These are phyloP conservation scores for Micractinium sp. DNA, from an alignment of 139 green algal genomes.

Conservation along the genomic window DNA sequence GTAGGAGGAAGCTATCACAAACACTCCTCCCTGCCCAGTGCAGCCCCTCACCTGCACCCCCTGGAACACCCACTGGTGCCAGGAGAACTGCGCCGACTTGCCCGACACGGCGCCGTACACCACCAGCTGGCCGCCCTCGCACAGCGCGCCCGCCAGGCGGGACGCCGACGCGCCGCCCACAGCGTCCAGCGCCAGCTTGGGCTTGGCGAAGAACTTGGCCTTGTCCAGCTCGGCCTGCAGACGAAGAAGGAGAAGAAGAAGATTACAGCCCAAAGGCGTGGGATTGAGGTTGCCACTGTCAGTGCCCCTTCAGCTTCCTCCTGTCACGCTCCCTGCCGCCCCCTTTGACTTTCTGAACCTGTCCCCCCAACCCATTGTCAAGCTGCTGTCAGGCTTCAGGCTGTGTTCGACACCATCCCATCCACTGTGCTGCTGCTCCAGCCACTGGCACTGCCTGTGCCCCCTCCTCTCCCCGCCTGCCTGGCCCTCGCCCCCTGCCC, in stretches of 20 bases:
- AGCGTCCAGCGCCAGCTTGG: conserved; percentile 84
- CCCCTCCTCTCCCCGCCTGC: neutral
- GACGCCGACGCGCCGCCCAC: conserved; percentile 77
- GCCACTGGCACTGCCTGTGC: neutral
- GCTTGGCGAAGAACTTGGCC: conserved; percentile 82
- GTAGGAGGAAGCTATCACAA: no score
- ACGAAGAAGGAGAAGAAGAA: no score
- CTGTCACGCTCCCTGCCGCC: no score
- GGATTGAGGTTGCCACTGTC: no score
- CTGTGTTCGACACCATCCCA: neutral
- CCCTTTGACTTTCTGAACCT: no score
- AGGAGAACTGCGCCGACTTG: conserved; percentile 67
- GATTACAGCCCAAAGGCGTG: no score
- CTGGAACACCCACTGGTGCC: conserved; percentile 82
- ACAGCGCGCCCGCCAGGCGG: conserved; percentile 71
- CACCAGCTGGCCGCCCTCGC: conserved; percentile 74
- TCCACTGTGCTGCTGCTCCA: neutral
- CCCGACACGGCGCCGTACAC: conserved; percentile 84
- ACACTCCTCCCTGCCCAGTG: no score
- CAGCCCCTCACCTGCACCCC: conserved; percentile 20
- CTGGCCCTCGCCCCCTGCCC: neutral
- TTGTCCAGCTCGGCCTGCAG: conserved; percentile 70
- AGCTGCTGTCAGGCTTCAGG: neutral
- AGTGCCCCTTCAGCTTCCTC: no score
- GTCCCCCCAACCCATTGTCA: neutral